Base-by-base conservation (phyloP, 768 basidiomycete genomes). In the Suillus clintonianus region DNA sequence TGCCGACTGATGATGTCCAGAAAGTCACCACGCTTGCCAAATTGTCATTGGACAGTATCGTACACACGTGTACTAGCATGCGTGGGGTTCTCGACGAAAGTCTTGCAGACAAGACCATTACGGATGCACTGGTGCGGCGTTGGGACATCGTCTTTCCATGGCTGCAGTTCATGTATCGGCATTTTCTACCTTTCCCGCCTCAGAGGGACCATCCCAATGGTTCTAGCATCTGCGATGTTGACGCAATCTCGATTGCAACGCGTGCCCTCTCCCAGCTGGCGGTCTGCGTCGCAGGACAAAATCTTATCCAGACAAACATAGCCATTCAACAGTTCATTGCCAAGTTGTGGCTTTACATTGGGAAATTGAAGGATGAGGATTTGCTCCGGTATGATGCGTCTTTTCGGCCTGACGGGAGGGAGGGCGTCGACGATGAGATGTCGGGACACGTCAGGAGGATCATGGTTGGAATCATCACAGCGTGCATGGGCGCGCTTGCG, bases 101-200 rank as follows among this genome's bases (percentile, higher is more conserved):
- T 36, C 30, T 53, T 5, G 59, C 42, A 30, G 59, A 60, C 47
- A 36, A 27, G 15, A 32, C 32, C 27, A 47, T 60, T n/a, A 53
- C 42, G 22, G 47, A 60, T 47, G 48, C 47, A 55, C 34, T 60
- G 11, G 59, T 53, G 30, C 47, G 42, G n/a, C 41, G 32, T 42
- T 59, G 42, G 58, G 30, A 53, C 3, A 51, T 53, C 5, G 19
- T 47, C 17, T 53, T 60, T 60, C 59, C 50, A 27, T 60, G 59
- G 59, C 13, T 60, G 15, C 47, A 47, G 48, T 60, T 60, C 15
- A 32, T 60, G 24, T 53, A 60, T 19, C 59, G 34, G 3, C 59
- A 60, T 56, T 60, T 54, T 60, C 50, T 60, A 22, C 37, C 47
- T 32, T 27, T 24, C 8, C 17, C 47, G 14, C 59, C 34, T 27